Conservation (phyloP, 2,329 filamentous ascomycete species). For the Cylindrodendrum hubeiense region DNA sequence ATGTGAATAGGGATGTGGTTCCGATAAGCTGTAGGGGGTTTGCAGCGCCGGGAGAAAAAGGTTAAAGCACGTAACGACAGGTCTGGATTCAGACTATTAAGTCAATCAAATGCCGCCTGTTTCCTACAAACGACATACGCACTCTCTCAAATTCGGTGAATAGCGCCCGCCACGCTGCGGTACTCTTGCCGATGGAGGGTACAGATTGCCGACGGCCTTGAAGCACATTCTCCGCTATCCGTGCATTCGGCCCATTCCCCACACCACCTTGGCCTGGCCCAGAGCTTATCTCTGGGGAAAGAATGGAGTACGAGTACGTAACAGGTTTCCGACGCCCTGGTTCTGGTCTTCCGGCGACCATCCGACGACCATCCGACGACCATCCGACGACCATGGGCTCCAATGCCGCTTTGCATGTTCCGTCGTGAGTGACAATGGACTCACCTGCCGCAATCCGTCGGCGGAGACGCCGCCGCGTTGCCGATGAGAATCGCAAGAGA, state of each 20-base stretch:
- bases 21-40: no score
- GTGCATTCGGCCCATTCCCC: constrained; percentile 11
- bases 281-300: constrained; percentile 19
- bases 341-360: neutral
- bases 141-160: neutral
- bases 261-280: neutral
- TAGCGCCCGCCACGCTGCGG: no score
- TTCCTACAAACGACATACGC: no score
- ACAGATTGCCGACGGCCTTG: constrained; percentile 13
- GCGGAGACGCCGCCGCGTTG: constrained; percentile 37
- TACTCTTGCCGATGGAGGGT: constrained; percentile 10
- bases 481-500: constrained; percentile 50
- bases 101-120: no score
- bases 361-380: no score
- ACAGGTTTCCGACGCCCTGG: constrained; percentile 15
- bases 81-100: no score
- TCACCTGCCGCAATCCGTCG: constrained; percentile 26
- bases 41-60: no score
- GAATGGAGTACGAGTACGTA: constrained; percentile 8
- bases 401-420: neutral
- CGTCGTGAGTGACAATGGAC: constrained; percentile 13
- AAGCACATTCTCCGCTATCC: neutral
- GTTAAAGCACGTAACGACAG: no score
- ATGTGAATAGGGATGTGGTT: no score
- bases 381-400: neutral